These are phyloP conservation scores for Epichloe scottii DNA, from an alignment of 2,329 filamentous ascomycete species.

Conservation along the genomic window DNA sequence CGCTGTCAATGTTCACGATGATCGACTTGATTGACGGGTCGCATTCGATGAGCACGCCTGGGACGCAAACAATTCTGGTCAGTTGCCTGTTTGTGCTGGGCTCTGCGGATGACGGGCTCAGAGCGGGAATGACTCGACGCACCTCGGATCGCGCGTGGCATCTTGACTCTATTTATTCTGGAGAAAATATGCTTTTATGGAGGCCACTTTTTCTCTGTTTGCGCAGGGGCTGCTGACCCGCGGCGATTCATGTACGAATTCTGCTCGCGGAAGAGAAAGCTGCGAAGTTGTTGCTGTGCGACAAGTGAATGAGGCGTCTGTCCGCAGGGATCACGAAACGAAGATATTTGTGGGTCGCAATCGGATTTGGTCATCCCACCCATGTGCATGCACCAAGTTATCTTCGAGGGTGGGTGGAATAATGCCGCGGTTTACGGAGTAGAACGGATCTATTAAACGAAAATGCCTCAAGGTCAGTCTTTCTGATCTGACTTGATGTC, in stretches of 20 bases:
- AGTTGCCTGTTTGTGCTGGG: background rate
- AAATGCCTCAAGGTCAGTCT: too few relatives aligned
- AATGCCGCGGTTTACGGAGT: too few relatives aligned
- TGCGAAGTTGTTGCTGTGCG: too few relatives aligned
- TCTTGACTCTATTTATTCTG: constrained; percentile 14
- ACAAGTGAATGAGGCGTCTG: too few relatives aligned
- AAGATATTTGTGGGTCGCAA: background rate
- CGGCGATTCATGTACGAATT: too few relatives aligned
- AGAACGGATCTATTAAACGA: too few relatives aligned
- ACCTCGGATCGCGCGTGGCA: constrained; percentile 48
- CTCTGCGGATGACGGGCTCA: background rate
- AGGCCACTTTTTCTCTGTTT: background rate
- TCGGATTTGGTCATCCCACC: background rate
- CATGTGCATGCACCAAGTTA: too few relatives aligned
- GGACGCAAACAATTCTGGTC: constrained; percentile 1
- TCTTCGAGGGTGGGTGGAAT: too few relatives aligned
- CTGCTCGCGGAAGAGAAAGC: too few relatives aligned
- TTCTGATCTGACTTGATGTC: too few relatives aligned
- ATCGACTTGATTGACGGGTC: constrained; percentile 83
- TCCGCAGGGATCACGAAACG: background rate
- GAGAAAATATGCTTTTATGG: background rate
- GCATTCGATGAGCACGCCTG: constrained; percentile 65
- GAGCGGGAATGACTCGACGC: constrained; percentile 5
- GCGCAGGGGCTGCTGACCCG: background rate
- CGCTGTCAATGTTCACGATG: constrained; percentile 62